Evolutionary conservation across 148 eudicot species (phyloP).

Genomic region (Rhododendron griersonianum): DNA sequence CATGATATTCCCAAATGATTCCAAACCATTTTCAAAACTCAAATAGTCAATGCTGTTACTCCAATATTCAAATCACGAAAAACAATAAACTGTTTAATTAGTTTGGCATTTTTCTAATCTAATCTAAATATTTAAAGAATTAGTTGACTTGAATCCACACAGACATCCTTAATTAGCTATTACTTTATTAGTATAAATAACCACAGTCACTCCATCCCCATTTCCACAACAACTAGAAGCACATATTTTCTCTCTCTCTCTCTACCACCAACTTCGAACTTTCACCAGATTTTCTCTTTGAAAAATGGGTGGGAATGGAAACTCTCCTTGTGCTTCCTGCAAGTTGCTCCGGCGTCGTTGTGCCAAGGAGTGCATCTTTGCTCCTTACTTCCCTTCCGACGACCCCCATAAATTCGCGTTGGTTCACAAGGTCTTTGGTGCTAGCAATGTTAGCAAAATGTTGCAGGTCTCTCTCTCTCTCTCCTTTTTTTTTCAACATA

Average conservation of each 20-base stretch:
- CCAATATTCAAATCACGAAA: not conserved
- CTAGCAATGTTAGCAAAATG: constrained; percentile 96
- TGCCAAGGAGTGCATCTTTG: constrained; percentile 82
- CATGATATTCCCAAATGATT: not conserved
- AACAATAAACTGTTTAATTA: not conserved
- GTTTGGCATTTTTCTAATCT: not conserved
- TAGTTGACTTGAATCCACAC: constrained; percentile 10
- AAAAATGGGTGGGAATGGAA: constrained; percentile 66
- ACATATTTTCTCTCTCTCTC: not conserved
- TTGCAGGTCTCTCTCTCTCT: constrained; percentile 56
- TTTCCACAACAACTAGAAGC: constrained; percentile 11
- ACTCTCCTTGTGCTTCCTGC: constrained; percentile 95
- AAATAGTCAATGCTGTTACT: not conserved
- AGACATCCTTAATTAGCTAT: not conserved
- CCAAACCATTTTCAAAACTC: constrained; percentile 5
- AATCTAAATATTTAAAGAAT: not conserved
- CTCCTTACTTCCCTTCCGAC: constrained; percentile 89
- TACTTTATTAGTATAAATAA: constrained; percentile 23
- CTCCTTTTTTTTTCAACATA: not conserved
- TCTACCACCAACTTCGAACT: constrained; percentile 7
- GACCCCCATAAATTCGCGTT: constrained; percentile 91
- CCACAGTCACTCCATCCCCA: constrained; percentile 10
- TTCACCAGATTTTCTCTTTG: not conserved
- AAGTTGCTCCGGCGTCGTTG: constrained; percentile 86
- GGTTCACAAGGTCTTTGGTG: constrained; percentile 94